These are phyloP conservation scores for Arabidopsis hybrid DNA, from an alignment of 441 rosid species.

Conservation along the genomic window DNA sequence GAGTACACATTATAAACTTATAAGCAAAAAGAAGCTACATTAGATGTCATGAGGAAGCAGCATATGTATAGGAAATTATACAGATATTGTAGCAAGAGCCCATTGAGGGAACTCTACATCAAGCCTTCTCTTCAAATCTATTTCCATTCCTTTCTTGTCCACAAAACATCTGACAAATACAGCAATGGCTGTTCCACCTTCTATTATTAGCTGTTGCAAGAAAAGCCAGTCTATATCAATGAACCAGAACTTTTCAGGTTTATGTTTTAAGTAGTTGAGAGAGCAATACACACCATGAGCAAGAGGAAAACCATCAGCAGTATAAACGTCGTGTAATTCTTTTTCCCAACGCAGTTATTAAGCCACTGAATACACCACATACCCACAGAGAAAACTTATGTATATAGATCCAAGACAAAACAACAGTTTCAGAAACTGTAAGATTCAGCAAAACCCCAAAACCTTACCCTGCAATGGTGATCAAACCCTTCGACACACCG, in stretches of 20 bases:
- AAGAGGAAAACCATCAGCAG: conserved; percentile 82
- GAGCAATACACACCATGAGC: conserved; percentile 70
- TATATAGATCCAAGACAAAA: not conserved
- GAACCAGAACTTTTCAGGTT: not conserved
- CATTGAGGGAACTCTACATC: conserved; percentile 71
- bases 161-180: conserved; percentile 88
- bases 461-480: conserved; percentile 93
- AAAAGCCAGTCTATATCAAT: conserved; percentile 14
- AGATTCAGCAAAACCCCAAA: not conserved
- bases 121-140: conserved; percentile 66
- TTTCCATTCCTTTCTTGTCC: conserved; percentile 81
- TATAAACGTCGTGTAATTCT: conserved; percentile 86
- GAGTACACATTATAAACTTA: conserved; percentile 37
- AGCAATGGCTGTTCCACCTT: conserved; percentile 93
- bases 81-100: conserved; percentile 84
- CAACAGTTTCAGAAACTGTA: not conserved
- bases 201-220: conserved; percentile 70
- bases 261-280: conserved; percentile 2
- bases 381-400: conserved; percentile 21
- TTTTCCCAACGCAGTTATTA: conserved; percentile 94
- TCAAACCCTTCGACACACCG: conserved; percentile 98
- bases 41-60: conserved; percentile 3
- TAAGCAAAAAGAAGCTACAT: conserved; percentile 18
- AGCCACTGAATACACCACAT: conserved; percentile 73
- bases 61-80: conserved; percentile 36